Base-by-base conservation (phyloP, 108 stramenopile genomes). In the Fistulifera pelliculosa region DNA sequence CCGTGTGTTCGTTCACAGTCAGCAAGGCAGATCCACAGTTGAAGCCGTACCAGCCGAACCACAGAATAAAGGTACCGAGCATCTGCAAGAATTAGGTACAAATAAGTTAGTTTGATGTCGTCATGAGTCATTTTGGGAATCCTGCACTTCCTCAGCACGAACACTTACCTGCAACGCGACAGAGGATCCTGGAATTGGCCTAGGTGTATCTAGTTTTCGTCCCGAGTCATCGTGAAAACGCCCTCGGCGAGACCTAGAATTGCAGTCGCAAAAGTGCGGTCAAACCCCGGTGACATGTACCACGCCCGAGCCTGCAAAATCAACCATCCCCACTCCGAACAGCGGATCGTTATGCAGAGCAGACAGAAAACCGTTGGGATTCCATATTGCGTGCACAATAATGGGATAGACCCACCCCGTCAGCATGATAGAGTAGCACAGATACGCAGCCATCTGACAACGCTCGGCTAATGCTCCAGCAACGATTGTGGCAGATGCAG, bases 381-480 rank as follows among this genome's bases (percentile, higher is more conserved):
- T 68, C 94, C 94, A 95, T 21, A 84, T 63, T 41, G 82, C 52
- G 60, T 91, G 94, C 11, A 68, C 88, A 39, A 90, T 79, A 18
- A 94, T 74, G 7, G 94, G 94, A 53, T 96, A 95, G 31, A 93
- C 73, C 60, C 91, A 86, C 11, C 75, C 85, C 7, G 88, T 83
- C n/a, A 95, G 52, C 19, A 72, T 39, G 27, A 83, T 27, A 7
- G 84, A 76, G 63, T 93, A 90, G 31, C 70, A 79, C 25, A 95
- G 52, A 64, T 95, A 95, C 6, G 92, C 88, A 8, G 63, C 38
- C 81, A 94, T 92, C 52, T 87, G 73, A 54, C 91, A 90, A n/a
- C 96, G 77, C 61, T 93, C 95, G n/a, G 95, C 95, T 21, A 96
- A 56, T 15, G 93, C 81, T n/a, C 95, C 96, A 0, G 94, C 90